phyloP scores from a whole-genome alignment of 2,329 filamentous ascomycete genomes.

The Bipolaris sorokiniana region DNA sequence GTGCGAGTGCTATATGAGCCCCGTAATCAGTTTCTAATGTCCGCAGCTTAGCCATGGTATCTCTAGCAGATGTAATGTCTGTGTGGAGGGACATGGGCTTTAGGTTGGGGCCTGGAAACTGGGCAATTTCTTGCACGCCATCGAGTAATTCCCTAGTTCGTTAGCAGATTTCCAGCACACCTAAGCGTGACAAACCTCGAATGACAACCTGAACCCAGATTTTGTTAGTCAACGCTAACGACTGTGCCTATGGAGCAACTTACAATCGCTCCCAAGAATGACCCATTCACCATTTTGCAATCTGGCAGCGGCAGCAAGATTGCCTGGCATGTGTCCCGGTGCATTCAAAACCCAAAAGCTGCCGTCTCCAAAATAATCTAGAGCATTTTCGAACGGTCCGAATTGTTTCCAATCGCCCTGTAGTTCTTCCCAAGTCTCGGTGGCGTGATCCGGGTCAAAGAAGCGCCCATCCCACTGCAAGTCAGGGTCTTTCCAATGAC shows the following conservation, averaged over 20 bases:
- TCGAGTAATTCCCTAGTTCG: constrained; percentile 35
- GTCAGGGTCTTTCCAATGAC: constrained; percentile 33
- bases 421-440: constrained; percentile 38
- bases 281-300: constrained; percentile 38
- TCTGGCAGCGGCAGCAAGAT: constrained; percentile 46
- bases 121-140: constrained; percentile 34
- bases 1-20: constrained; percentile 39
- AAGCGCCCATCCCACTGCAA: constrained; percentile 44
- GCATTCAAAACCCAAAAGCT: constrained; percentile 49
- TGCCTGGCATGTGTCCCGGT: constrained; percentile 48
- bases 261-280: constrained; percentile 43
- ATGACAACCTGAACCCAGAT: constrained; percentile 27
- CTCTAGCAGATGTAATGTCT: constrained; percentile 34
- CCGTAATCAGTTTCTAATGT: constrained; percentile 31
- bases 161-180: constrained; percentile 4
- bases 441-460: constrained; percentile 40
- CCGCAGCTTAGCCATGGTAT: constrained; percentile 36
- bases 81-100: constrained; percentile 36
- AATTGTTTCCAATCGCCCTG: constrained; percentile 40
- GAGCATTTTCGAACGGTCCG: constrained; percentile 45
- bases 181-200: constrained; percentile 29
- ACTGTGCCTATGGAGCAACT: neutral
- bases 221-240: neutral
- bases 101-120: constrained; percentile 32
- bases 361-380: constrained; percentile 50